These are phyloP conservation scores for Boletus rubropictus DNA, from an alignment of 768 basidiomycete genomes.

Conservation along the genomic window DNA sequence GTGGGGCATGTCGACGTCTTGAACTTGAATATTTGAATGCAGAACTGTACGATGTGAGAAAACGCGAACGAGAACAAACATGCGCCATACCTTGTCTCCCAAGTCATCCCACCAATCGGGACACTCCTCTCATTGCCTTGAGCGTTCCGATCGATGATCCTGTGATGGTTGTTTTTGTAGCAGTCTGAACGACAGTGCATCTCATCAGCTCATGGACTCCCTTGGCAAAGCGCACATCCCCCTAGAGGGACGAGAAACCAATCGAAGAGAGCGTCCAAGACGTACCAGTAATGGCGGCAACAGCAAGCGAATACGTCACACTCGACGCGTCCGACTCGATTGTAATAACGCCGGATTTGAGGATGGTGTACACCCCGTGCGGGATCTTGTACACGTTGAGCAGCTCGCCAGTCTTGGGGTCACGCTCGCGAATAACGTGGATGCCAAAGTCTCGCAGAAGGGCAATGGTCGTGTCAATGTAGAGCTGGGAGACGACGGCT, in stretches of 20 bases:
- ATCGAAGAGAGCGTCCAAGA: slow-evolving; percentile 91
- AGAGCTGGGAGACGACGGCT: slow-evolving; percentile 95
- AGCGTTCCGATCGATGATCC: slow-evolving; percentile 86
- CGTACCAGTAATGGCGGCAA: slow-evolving; percentile 97
- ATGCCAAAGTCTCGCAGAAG: slow-evolving; percentile 97
- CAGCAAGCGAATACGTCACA: slow-evolving; percentile 94
- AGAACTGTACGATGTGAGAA: slow-evolving; percentile 53
- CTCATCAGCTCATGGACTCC: slow-evolving; percentile 94
- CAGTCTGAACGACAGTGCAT: slow-evolving; percentile 83
- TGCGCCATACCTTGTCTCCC: slow-evolving; percentile 72
- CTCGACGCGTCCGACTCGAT: slow-evolving; percentile 95
- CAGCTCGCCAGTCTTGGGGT: slow-evolving; percentile 50
- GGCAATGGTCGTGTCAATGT: slow-evolving; percentile 98
- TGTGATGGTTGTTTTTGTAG: slow-evolving; percentile 82
- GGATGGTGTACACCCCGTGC: slow-evolving; percentile 70
- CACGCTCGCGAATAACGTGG: slow-evolving; percentile 59
- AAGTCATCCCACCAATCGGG: slow-evolving; percentile 99
- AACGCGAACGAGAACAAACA: background rate
- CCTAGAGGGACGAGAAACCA: slow-evolving; percentile 84
- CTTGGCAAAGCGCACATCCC: slow-evolving; percentile 94
- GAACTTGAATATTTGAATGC: slow-evolving; percentile 76
- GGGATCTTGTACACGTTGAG: slow-evolving; percentile 89
- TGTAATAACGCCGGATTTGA: slow-evolving; percentile 55
- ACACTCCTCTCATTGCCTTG: slow-evolving; percentile 63
- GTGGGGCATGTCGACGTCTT: slow-evolving; percentile 69